These are phyloP conservation scores for Aspergillus arachidicola DNA, from an alignment of 2,329 filamentous ascomycete genomes.

Conservation along the genomic window DNA sequence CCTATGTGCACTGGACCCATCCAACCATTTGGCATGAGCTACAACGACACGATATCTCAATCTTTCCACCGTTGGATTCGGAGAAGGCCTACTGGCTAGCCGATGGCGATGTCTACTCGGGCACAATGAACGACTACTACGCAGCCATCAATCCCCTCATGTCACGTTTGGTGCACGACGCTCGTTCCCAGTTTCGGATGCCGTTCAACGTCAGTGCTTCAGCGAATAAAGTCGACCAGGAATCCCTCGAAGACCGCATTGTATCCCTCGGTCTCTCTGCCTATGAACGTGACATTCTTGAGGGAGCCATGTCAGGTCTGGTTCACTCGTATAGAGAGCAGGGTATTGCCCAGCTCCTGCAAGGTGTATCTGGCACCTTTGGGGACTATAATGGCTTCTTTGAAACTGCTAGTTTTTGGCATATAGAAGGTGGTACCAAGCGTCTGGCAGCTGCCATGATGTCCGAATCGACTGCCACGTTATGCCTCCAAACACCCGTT, in stretches of 20 bases:
- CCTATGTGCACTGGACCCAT: constrained; percentile 3
- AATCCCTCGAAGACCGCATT: background rate
- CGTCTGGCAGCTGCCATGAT: background rate
- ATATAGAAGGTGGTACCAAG: background rate
- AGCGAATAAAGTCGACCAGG: background rate
- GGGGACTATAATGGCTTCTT: constrained; percentile 4
- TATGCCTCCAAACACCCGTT: background rate
- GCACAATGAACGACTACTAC: background rate
- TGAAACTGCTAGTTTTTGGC: background rate
- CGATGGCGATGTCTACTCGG: background rate
- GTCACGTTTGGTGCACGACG: background rate
- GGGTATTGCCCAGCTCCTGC: background rate
- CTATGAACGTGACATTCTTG: background rate
- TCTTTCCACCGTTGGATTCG: background rate
- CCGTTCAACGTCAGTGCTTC: background rate
- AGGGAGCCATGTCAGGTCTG: background rate
- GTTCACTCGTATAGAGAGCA: background rate
- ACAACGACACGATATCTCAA: background rate
- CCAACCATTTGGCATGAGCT: background rate
- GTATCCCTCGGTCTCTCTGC: background rate
- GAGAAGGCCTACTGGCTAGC: constrained; percentile 1
- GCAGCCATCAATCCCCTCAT: background rate
- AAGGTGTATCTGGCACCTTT: background rate
- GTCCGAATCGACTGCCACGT: background rate
- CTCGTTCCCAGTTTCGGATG: background rate